Conservation (phyloP, 208 protist species). For the Acanthamoeba healyi region DNA sequence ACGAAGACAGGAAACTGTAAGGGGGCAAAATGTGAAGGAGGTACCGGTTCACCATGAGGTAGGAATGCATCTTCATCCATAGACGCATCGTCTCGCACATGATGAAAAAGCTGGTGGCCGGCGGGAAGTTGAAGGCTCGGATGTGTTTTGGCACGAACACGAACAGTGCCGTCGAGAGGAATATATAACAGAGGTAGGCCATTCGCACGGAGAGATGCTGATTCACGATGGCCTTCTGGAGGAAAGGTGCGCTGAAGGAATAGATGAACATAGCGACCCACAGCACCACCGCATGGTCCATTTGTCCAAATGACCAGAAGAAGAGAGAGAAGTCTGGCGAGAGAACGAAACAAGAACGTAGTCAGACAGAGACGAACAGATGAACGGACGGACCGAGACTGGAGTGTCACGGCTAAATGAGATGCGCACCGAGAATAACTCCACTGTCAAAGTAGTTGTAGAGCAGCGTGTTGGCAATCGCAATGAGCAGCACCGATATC, state of each 20-base stretch:
- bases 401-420: no score
- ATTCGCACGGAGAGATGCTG: background rate
- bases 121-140: constrained; percentile 43
- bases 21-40: background rate
- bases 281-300: constrained; percentile 47
- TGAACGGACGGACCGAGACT: background rate
- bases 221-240: constrained; percentile 48
- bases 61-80: constrained; percentile 78
- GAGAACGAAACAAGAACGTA: background rate
- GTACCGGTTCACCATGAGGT: constrained; percentile 63
- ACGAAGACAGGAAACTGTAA: background rate
- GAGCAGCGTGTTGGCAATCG: constrained; percentile 69
- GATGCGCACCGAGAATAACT: constrained; percentile 14
- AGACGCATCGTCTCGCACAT: constrained; percentile 61
- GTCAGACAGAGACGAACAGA: background rate
- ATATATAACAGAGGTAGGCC: constrained; percentile 52
- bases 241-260: constrained; percentile 52
- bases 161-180: constrained; percentile 30
- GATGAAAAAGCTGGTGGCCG: constrained; percentile 42
- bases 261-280: constrained; percentile 40
- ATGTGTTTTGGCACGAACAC: constrained; percentile 13
- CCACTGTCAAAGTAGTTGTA: constrained; percentile 72
- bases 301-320: constrained; percentile 60
- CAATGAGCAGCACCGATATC: constrained; percentile 61
- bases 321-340: constrained; percentile 45